phyloP scores from a whole-genome alignment of 2,329 filamentous ascomycete species.

The Camillea tinctor region DNA sequence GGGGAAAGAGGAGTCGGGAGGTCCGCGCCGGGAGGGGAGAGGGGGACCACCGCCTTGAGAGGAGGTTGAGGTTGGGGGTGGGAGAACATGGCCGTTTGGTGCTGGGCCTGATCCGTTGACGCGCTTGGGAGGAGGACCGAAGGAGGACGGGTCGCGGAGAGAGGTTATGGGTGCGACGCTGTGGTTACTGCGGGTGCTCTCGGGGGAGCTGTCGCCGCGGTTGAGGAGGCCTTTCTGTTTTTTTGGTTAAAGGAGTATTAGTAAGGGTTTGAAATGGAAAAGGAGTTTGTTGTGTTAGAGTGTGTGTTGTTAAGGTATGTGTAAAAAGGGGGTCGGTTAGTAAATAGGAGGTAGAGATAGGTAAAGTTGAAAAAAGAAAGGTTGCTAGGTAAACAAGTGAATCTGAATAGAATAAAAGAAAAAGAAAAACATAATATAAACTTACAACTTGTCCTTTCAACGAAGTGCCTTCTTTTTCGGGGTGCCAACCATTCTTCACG shows the following conservation, averaged over 20 bases:
- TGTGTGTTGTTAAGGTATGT: no score
- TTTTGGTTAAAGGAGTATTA: conserved; percentile 4
- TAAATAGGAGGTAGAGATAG: no score
- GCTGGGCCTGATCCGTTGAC: conserved; percentile 23
- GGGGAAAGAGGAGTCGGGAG: conserved; percentile 12
- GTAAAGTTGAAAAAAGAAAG: no score
- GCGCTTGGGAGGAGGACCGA: conserved; percentile 78
- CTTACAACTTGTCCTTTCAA: conserved; percentile 49
- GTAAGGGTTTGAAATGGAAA: conserved; percentile 5
- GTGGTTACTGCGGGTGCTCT: conserved; percentile 21
- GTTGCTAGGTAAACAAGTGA: no score
- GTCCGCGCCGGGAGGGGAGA: conserved; percentile 22
- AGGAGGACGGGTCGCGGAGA: conserved; percentile 73
- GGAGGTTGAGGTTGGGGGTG: conserved; percentile 30
- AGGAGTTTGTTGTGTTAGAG: not conserved
- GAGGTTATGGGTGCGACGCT: conserved; percentile 61
- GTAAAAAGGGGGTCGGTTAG: no score
- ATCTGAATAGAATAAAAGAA: no score
- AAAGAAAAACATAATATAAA: conserved; percentile 4
- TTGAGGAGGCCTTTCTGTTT: conserved; percentile 46
- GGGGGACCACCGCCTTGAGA: conserved; percentile 31
- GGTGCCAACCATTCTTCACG: conserved; percentile 53
- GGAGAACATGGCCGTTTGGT: conserved; percentile 6
- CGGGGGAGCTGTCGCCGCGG: conserved; percentile 34
- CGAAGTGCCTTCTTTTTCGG: conserved; percentile 43